Base-by-base conservation (phyloP, 2,329 filamentous ascomycete genomes). In the Colletotrichum destructivum region DNA sequence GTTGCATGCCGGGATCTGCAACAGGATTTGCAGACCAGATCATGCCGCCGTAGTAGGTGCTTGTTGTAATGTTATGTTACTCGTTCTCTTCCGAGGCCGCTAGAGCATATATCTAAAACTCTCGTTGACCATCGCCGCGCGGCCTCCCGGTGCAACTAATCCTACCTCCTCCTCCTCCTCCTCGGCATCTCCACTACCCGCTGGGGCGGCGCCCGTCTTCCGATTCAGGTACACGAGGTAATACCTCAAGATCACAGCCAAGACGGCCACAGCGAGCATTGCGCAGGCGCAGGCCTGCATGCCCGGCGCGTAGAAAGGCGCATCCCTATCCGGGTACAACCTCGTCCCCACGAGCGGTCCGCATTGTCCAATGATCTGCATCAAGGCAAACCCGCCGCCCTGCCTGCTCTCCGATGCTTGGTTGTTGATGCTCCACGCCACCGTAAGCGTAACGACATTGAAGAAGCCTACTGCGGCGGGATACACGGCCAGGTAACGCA, bases 351-450 rank as follows among this genome's bases (percentile, higher is more conserved):
- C 82, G 4, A 93, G 81, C 2, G 94, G 94, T 0, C 94, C 94
- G 74, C 91, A 92, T 82, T 97, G 94, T 1, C 94, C 95, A 16
- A 98, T 87, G 46, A 94, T 77, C 80, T 98, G 95, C 78, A 98
- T 81, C 42, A 98, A 86, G 1, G 93, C 94, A 77, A 97, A 93
- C 1, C 92, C 94, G 1, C 90, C 90, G 0, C 94, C 94, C 75
- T 93, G 92, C 8, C 90, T 89, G 62, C 88, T 89, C 73, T 91
- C 89, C 15, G 86, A 90, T 64, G 88, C 83, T 78, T 96, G 93
- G 80, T 97, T 98, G 79, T 97, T 97, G 78, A 98, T 89, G 46
- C 89, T 94, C 95, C 95, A 98, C 2, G 94, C 92, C 68, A 98
- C 93, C 75, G 95, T 92, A 42, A 97, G 87, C 0, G 94, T 94